These are phyloP conservation scores for Cladophialophora immunda DNA, from an alignment of 2,329 filamentous ascomycete species.

Conservation along the genomic window DNA sequence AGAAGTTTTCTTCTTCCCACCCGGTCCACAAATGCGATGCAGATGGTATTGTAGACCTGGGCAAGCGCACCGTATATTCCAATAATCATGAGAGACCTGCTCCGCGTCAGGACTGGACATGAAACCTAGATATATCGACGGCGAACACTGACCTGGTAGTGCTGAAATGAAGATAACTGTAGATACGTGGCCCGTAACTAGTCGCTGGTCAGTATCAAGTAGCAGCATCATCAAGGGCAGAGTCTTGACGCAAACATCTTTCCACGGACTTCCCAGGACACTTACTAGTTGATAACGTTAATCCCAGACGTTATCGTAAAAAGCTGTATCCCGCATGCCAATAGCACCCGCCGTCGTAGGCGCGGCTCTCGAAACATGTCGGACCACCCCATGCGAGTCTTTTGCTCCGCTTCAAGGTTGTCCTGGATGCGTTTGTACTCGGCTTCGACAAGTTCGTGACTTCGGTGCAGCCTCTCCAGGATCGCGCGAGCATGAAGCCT, in stretches of 20 bases:
- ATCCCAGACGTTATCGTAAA: conserved; percentile 60
- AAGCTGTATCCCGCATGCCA: conserved; percentile 59
- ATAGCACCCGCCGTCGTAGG: conserved; percentile 57
- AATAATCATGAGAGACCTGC: conserved; percentile 58
- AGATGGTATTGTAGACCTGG: conserved; percentile 58
- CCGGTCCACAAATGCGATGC: conserved; percentile 56
- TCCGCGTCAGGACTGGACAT: not conserved
- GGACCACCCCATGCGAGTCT: conserved; percentile 48
- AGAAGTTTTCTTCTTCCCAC: conserved; percentile 60
- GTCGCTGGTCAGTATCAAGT: not conserved
- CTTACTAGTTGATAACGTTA: conserved; percentile 54
- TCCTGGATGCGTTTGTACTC: conserved; percentile 54
- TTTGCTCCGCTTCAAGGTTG: conserved; percentile 49
- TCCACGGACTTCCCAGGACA: not conserved
- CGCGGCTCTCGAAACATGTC: conserved; percentile 54
- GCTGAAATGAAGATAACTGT: conserved; percentile 55
- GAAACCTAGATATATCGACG: not conserved
- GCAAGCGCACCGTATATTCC: conserved; percentile 61
- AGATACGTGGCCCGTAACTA: conserved; percentile 53
- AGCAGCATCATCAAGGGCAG: not conserved
- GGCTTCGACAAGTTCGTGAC: conserved; percentile 49
- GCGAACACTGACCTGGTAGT: conserved; percentile 44
- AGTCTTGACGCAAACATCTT: not conserved
- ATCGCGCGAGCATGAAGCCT: conserved; percentile 47
- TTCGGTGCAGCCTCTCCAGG: conserved; percentile 46